Percentiles rank a stretch among this genome's conserved stretches.
These are phyloP conservation scores for Lepraria neglecta DNA, from an alignment of 495 filamentous ascomycete genomes.

Conservation along the genomic window DNA sequence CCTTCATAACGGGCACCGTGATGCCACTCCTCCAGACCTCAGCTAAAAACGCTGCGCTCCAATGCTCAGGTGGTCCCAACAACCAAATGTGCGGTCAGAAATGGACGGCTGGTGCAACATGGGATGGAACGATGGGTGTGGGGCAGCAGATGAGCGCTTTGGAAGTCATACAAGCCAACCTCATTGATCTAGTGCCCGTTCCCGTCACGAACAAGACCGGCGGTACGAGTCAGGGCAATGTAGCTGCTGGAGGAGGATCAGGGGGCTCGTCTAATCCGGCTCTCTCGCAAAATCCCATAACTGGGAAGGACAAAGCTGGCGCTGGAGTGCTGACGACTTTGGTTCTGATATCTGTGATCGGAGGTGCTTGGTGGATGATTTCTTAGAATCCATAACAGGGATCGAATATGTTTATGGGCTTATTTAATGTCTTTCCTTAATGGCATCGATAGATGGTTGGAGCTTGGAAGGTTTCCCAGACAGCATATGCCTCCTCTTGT, in stretches of 20 bases:
- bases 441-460: slow-evolving; percentile 5
- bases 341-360: slow-evolving; percentile 36
- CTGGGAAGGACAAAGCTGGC: slow-evolving; percentile 50
- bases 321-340: slow-evolving; percentile 54
- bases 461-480: not conserved
- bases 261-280: slow-evolving; percentile 22
- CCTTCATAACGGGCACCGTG: slow-evolving; percentile 55
- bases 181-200: slow-evolving; percentile 40
- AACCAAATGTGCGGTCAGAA: slow-evolving; percentile 57
- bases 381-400: slow-evolving; percentile 7
- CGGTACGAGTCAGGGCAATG: slow-evolving; percentile 69
- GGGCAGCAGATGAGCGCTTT: slow-evolving; percentile 71
- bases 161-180: slow-evolving; percentile 58
- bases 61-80: slow-evolving; percentile 57
- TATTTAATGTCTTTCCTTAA: slow-evolving; percentile 18
- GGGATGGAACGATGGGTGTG: slow-evolving; percentile 53
- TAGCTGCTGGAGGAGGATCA: slow-evolving; percentile 57
- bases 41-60: slow-evolving; percentile 58
- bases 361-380: slow-evolving; percentile 43
- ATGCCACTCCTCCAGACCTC: slow-evolving; percentile 61
- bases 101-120: slow-evolving; percentile 49
- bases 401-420: not conserved
- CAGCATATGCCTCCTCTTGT: not conserved
- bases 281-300: slow-evolving; percentile 34
- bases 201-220: slow-evolving; percentile 63